Evolutionary conservation across 2,329 filamentous ascomycete species (phyloP).

Genomic region (Microdochium nivale): DNA sequence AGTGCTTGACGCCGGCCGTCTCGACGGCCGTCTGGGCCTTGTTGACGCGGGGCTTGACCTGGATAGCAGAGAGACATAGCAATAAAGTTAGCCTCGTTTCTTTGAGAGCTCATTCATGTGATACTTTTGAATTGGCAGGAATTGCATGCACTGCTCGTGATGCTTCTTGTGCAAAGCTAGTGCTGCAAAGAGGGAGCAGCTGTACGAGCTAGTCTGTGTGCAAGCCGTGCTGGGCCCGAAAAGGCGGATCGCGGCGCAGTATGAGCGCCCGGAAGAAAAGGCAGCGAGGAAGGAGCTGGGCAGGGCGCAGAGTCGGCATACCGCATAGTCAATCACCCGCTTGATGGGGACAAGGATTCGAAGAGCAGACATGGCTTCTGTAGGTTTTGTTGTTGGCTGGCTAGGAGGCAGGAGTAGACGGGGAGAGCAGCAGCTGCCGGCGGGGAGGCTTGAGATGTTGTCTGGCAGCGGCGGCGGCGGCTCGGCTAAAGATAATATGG

Average conservation of each 20-base stretch:
- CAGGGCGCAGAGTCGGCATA: constrained; percentile 32
- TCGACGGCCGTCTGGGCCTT: constrained; percentile 78
- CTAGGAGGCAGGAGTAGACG: constrained; percentile 4
- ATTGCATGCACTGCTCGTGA: not conserved
- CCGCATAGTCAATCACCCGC: constrained; percentile 81
- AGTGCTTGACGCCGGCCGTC: constrained; percentile 89
- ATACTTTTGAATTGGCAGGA: too few relatives aligned
- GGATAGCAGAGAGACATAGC: not conserved
- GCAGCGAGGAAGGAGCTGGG: too few relatives aligned
- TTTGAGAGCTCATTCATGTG: not conserved
- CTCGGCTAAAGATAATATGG: not conserved
- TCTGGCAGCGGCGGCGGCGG: not conserved
- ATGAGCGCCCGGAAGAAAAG: not conserved
- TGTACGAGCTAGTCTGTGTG: too few relatives aligned
- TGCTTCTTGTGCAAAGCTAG: not conserved
- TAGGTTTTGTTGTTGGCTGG: constrained; percentile 11
- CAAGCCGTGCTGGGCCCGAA: too few relatives aligned
- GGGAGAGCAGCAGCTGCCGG: constrained; percentile 2
- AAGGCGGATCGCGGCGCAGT: not conserved
- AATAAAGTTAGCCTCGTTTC: not conserved
- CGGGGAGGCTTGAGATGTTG: not conserved
- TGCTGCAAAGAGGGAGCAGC: too few relatives aligned
- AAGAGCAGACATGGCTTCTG: constrained; percentile 46
- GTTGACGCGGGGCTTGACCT: constrained; percentile 65
- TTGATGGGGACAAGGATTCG: constrained; percentile 75